phyloP scores from a whole-genome alignment of 805 yeast species.

The Schwanniomyces vanrijiae region DNA sequence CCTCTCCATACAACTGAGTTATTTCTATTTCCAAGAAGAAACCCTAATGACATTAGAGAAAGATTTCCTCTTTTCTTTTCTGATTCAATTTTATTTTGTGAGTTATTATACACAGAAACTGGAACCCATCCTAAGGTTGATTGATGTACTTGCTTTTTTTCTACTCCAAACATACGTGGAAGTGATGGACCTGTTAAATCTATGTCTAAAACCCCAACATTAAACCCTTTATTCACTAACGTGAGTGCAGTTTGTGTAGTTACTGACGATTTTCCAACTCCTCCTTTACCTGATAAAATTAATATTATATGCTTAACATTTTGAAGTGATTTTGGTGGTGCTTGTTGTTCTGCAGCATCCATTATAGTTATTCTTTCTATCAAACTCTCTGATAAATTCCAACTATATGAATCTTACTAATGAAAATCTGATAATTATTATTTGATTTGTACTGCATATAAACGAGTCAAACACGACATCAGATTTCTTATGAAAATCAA shows the following conservation, averaged over 20 bases:
- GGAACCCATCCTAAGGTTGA: constrained; percentile 90
- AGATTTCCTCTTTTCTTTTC: constrained; percentile 39
- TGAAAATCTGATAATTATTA: constrained; percentile 1
- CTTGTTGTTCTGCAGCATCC: constrained; percentile 10
- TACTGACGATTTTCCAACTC: constrained; percentile 95
- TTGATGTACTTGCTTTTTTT: constrained; percentile 75
- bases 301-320: constrained; percentile 75
- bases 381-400: not conserved
- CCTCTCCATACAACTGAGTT: constrained; percentile 98
- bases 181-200: constrained; percentile 96
- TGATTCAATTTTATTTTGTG: constrained; percentile 4
- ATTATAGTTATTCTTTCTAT: not conserved
- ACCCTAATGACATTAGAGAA: constrained; percentile 84
- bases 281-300: constrained; percentile 92
- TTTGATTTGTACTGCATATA: constrained; percentile 1
- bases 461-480: not conserved
- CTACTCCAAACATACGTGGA: constrained; percentile 95
- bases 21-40: constrained; percentile 78
- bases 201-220: constrained; percentile 93
- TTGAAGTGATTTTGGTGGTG: constrained; percentile 33
- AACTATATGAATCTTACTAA: not conserved
- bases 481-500: not conserved
- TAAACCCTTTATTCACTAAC: constrained; percentile 64
- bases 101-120: constrained; percentile 43
- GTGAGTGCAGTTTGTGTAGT: constrained; percentile 93